A percentile compares a stretch with the other conserved stretches of the same genome.
phyloP scores from a whole-genome alignment of 2,329 filamentous ascomycete genomes.

The Calycina herbarum region DNA sequence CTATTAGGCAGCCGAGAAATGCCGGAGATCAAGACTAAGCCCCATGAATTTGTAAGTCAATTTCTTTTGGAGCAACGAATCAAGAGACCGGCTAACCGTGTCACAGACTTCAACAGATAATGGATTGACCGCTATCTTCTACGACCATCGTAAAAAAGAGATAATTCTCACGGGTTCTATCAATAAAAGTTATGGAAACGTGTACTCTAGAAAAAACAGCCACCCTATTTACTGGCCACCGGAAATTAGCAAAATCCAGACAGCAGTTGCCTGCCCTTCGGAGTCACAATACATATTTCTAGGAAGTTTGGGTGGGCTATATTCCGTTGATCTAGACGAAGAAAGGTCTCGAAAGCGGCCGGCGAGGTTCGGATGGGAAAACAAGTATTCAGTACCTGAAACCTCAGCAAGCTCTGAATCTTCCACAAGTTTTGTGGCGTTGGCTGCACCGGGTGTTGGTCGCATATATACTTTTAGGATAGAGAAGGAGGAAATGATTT shows the following conservation, averaged over 20 bases:
- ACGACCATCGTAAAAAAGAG: not conserved
- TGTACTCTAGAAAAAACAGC: not conserved
- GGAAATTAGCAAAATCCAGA: not conserved
- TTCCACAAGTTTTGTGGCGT: not conserved
- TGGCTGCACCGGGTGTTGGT: not conserved
- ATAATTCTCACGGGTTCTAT: not conserved
- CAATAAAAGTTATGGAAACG: not conserved
- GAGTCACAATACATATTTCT: not conserved
- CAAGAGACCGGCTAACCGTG: too few relatives aligned
- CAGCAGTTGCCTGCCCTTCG: not conserved
- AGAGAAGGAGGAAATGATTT: constrained; percentile 1
- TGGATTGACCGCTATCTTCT: not conserved
- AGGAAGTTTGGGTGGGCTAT: not conserved
- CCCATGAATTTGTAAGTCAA: not conserved
- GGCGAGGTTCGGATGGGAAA: not conserved
- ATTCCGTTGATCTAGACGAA: not conserved
- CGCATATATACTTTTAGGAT: not conserved
- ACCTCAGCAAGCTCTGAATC: not conserved
- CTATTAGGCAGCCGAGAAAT: not conserved
- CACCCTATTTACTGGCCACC: not conserved
- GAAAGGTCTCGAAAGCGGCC: not conserved
- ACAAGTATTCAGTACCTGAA: not conserved
- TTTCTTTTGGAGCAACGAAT: not conserved
- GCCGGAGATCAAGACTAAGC: not conserved
- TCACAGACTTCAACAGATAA: not conserved